Evolutionary conservation across 2,329 filamentous ascomycete species (phyloP).

Genomic region (Sporothrix protearum): DNA sequence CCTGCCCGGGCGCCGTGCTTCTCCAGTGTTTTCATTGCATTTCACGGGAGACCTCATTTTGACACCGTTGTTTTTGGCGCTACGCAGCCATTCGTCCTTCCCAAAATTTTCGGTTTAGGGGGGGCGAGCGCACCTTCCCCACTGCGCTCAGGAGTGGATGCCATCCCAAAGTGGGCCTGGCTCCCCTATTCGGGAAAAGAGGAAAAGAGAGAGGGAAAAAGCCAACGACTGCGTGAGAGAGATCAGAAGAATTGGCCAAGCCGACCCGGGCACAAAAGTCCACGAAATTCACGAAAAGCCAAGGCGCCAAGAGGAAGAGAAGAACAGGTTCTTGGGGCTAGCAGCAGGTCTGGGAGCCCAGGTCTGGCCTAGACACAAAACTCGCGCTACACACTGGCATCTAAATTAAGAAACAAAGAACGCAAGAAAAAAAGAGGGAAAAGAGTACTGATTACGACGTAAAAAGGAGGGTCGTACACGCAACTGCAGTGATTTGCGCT

Average conservation of each 20-base stretch:
- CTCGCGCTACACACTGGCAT: slow-evolving; percentile 11
- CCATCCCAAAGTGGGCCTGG: neutral
- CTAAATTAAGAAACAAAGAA: slow-evolving; percentile 21
- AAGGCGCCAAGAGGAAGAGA: slow-evolving; percentile 3
- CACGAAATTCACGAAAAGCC: neutral
- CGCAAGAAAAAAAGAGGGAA: neutral
- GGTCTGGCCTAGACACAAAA: slow-evolving; percentile 4
- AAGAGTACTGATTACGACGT: too few species aligned
- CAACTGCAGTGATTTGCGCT: neutral
- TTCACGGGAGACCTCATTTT: neutral
- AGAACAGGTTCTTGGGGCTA: slow-evolving; percentile 4
- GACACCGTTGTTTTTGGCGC: neutral
- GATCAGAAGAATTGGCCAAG: slow-evolving; percentile 5
- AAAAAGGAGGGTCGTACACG: neutral
- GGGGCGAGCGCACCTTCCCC: slow-evolving; percentile 14
- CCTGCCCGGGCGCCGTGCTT: neutral
- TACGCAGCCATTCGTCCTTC: neutral
- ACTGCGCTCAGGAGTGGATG: slow-evolving; percentile 6
- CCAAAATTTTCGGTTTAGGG: neutral
- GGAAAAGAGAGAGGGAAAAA: neutral
- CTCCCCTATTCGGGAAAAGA: neutral
- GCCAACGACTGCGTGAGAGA: neutral
- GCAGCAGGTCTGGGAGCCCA: neutral
- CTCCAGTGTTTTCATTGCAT: slow-evolving; percentile 6
- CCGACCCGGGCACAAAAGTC: neutral